phyloP scores from a whole-genome alignment of 1,284 basidiomycete genomes.

The Mycena citricolor region DNA sequence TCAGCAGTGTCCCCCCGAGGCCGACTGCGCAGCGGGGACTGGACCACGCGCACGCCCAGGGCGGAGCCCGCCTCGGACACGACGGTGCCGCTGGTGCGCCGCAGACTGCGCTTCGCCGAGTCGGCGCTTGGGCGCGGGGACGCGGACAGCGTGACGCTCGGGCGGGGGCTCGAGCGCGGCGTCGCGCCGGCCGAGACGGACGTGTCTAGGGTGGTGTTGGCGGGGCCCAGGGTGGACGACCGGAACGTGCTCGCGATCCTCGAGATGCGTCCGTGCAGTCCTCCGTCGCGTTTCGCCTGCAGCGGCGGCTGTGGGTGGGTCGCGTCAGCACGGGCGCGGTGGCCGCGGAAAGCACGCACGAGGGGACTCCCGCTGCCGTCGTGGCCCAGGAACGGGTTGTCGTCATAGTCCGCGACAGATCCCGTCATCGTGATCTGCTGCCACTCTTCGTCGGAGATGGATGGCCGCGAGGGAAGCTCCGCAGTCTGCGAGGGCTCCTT shows the following conservation, averaged over 20 bases:
- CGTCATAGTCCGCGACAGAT: conserved; percentile 18
- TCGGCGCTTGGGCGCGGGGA: too few species aligned
- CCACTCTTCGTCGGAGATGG: conserved; percentile 23
- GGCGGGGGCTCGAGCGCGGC: too few species aligned
- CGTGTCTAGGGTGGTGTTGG: background rate
- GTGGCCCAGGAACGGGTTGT: conserved; percentile 16
- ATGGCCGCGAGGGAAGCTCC: conserved; percentile 17
- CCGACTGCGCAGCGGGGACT: too few species aligned
- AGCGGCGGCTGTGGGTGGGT: conserved; percentile 1
- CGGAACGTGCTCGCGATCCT: conserved; percentile 16
- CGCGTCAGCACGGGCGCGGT: too few species aligned
- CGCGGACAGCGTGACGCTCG: too few species aligned
- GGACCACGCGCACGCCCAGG: too few species aligned
- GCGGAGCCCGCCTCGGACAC: too few species aligned
- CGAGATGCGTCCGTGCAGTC: conserved; percentile 14
- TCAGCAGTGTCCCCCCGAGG: too few species aligned
- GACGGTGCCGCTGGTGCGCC: too few species aligned
- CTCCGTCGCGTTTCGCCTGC: conserved; percentile 14
- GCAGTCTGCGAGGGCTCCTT: conserved; percentile 2
- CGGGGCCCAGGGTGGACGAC: conserved; percentile 14
- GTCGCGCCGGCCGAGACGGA: too few species aligned
- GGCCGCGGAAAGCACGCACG: too few species aligned
- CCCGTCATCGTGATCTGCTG: conserved; percentile 23
- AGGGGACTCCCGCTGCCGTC: conserved; percentile 7
- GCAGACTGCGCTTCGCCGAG: too few species aligned